A percentile compares a stretch with the other conserved stretches of the same genome.
phyloP scores from a whole-genome alignment of 1,284 basidiomycete genomes.

The Cutaneotrichosporon sp. region DNA sequence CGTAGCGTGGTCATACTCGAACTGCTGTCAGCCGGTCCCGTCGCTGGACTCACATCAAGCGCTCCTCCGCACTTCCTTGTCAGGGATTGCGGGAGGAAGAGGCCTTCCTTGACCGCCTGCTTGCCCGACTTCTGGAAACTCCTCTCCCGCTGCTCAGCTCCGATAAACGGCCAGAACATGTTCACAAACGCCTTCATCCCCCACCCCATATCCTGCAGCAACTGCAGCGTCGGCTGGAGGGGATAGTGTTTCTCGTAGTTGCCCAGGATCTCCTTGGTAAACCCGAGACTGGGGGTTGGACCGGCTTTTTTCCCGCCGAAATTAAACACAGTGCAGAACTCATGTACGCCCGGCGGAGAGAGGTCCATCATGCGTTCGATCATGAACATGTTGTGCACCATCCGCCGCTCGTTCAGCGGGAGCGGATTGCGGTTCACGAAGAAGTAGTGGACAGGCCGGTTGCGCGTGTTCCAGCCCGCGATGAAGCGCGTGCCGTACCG shows the following conservation, averaged over 20 bases:
- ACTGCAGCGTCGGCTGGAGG: conserved; percentile 29
- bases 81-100: conserved; percentile 18
- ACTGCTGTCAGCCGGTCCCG: neutral
- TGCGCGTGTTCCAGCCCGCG: conserved; percentile 13
- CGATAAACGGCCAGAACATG: conserved; percentile 45
- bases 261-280: conserved; percentile 26
- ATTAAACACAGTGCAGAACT: conserved; percentile 35
- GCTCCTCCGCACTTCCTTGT: conserved; percentile 33
- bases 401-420: conserved; percentile 21
- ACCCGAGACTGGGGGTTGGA: conserved; percentile 27
- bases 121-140: conserved; percentile 25
- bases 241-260: conserved; percentile 32
- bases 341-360: conserved; percentile 31
- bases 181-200: conserved; percentile 36
- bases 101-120: conserved; percentile 23
- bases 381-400: conserved; percentile 27
- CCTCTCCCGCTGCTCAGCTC: conserved; percentile 31
- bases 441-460: conserved; percentile 33
- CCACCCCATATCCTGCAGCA: conserved; percentile 40
- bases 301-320: conserved; percentile 40
- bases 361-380: conserved; percentile 41
- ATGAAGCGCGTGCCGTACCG: conserved; percentile 33
- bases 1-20: conserved; percentile 28
- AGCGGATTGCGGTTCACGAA: conserved; percentile 31
- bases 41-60: conserved; percentile 22